Conservation (phyloP, 495 filamentous ascomycete genomes). For the Neurospora sp. region DNA sequence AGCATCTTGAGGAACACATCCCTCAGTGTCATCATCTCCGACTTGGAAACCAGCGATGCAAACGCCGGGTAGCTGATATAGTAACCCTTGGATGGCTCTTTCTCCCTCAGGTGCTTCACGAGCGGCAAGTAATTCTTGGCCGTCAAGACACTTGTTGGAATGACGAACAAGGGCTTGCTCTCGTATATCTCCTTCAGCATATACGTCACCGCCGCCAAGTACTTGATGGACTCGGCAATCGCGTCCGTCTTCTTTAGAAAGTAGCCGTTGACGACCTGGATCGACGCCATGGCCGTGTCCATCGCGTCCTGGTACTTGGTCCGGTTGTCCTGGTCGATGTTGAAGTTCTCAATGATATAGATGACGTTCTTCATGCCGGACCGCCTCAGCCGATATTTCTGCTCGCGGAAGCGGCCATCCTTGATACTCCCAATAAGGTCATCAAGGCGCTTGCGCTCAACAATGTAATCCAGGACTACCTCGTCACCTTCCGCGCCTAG, state of each 20-base stretch:
- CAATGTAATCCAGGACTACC: constrained; percentile 69
- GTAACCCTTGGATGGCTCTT: constrained; percentile 39
- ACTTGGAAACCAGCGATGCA: constrained; percentile 61
- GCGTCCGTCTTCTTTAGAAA: constrained; percentile 70
- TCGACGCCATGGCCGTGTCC: constrained; percentile 64
- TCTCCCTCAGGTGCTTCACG: constrained; percentile 43
- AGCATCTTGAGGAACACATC: constrained; percentile 81
- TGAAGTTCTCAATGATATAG: constrained; percentile 70
- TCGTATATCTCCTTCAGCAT: constrained; percentile 59
- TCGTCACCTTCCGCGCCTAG: constrained; percentile 57
- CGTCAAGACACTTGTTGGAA: constrained; percentile 58
- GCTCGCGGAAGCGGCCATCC: constrained; percentile 76
- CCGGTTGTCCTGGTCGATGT: constrained; percentile 37
- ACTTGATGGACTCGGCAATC: constrained; percentile 72
- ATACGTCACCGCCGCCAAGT: constrained; percentile 65
- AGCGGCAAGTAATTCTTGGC: constrained; percentile 60
- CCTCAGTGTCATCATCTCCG: constrained; percentile 58
- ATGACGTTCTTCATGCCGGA: constrained; percentile 66
- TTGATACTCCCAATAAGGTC: constrained; percentile 72
- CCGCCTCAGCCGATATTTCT: constrained; percentile 69
- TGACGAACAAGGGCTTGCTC: constrained; percentile 39
- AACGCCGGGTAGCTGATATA: constrained; percentile 67
- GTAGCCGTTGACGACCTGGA: constrained; percentile 73
- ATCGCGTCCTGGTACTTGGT: constrained; percentile 55
- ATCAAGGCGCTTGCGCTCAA: constrained; percentile 76